A percentile compares a stretch with the other conserved stretches of the same genome.
phyloP scores from a whole-genome alignment of 2,329 filamentous ascomycete genomes.

The Truncatella angustata region DNA sequence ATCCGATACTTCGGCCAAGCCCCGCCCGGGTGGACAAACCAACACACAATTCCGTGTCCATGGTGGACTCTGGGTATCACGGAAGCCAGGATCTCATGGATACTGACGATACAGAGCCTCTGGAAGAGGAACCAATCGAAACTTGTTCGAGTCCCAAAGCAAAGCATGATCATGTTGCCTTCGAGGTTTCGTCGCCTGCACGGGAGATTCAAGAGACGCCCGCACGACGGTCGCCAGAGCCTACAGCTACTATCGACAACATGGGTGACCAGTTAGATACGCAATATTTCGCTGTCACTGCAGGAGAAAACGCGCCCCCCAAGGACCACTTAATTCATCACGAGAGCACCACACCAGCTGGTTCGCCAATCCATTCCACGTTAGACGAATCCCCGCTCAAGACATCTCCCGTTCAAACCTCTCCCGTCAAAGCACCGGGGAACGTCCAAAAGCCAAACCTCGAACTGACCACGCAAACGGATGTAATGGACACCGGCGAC shows the following conservation, averaged over 20 bases:
- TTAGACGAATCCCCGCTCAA: conserved; percentile 8
- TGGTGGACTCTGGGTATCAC: conserved; percentile 69
- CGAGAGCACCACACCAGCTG: conserved; percentile 31
- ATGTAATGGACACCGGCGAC: conserved; percentile 23
- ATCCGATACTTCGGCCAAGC: conserved; percentile 33
- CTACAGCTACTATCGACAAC: conserved; percentile 16
- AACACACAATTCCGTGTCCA: conserved; percentile 27
- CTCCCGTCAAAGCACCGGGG: background rate
- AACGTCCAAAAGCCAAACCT: conserved; percentile 11
- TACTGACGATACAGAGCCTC: conserved; percentile 19
- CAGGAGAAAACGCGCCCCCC: conserved; percentile 16
- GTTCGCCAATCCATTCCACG: conserved; percentile 21
- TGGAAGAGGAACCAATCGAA: conserved; percentile 21
- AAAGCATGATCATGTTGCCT: conserved; percentile 19
- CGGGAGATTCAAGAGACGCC: conserved; percentile 17
- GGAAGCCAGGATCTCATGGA: conserved; percentile 62
- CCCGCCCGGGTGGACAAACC: conserved; percentile 12
- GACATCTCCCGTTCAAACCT: conserved; percentile 17
- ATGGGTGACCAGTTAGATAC: conserved; percentile 20
- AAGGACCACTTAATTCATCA: conserved; percentile 15
- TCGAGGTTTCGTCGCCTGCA: conserved; percentile 17
- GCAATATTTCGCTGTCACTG: conserved; percentile 27
- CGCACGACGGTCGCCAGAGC: conserved; percentile 18
- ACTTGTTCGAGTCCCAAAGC: conserved; percentile 20
- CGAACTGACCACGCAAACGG: conserved; percentile 9